Conservation (phyloP, 495 filamentous ascomycete species). For the Daldinia decipiens region DNA sequence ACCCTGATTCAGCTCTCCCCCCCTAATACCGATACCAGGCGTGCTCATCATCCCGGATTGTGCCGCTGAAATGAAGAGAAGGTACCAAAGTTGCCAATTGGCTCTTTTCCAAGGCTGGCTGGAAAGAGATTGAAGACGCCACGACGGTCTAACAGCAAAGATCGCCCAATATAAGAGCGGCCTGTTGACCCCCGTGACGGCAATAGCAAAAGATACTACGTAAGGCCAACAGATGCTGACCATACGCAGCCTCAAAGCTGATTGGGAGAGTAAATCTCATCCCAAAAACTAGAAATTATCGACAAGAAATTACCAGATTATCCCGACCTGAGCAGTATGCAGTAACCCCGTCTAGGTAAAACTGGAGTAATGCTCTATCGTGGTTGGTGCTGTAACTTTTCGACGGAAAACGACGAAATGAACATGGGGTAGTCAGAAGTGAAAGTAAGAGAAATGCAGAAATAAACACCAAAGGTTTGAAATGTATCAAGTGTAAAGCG, state of each 20-base stretch:
- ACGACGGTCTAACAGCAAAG: constrained; percentile 19
- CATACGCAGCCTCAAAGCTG: not conserved
- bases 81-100: constrained; percentile 41
- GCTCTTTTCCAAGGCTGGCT: constrained; percentile 28
- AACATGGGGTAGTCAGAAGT: constrained; percentile 20
- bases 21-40: constrained; percentile 39
- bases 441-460: constrained; percentile 34
- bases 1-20: constrained; percentile 11
- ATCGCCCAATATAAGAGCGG: constrained; percentile 5
- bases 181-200: constrained; percentile 15
- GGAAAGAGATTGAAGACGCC: constrained; percentile 13
- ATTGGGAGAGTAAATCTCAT: not conserved
- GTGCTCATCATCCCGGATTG: constrained; percentile 44
- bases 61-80: constrained; percentile 41
- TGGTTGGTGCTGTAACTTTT: constrained; percentile 22
- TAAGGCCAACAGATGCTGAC: not conserved
- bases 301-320: constrained; percentile 52
- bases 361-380: constrained; percentile 20
- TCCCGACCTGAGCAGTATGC: constrained; percentile 35
- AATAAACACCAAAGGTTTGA: constrained; percentile 24
- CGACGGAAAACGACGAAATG: constrained; percentile 20
- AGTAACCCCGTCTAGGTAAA: constrained; percentile 12
- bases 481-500: constrained; percentile 29
- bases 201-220: constrained; percentile 1
- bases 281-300: constrained; percentile 47